phyloP scores from a whole-genome alignment of 495 filamentous ascomycete genomes.

The Cryomyces minteri region DNA sequence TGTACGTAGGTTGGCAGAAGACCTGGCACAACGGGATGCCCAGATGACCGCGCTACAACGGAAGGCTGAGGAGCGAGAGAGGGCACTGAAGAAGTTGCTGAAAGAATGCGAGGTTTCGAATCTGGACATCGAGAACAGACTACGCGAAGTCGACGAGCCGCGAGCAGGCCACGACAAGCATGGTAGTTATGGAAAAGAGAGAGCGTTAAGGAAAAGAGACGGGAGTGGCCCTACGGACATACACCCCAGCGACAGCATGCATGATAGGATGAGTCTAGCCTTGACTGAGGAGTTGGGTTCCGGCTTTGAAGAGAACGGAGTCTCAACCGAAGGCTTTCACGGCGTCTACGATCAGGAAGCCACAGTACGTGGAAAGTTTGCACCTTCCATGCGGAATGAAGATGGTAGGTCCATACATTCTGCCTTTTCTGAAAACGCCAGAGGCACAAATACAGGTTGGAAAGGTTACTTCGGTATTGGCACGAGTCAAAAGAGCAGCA shows the following conservation, averaged over 20 bases:
- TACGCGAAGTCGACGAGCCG: constrained; percentile 42
- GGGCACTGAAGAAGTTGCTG: constrained; percentile 72
- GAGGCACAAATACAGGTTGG: constrained; percentile 37
- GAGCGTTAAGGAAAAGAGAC: constrained; percentile 52
- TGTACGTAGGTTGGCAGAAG: constrained; percentile 70
- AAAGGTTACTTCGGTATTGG: constrained; percentile 62
- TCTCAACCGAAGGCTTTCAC: neutral
- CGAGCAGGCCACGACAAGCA: neutral
- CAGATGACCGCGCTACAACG: constrained; percentile 59
- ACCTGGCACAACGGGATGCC: constrained; percentile 69
- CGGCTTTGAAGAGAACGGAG: neutral
- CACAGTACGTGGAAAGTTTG: neutral
- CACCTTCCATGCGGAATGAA: neutral
- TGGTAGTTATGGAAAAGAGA: neutral
- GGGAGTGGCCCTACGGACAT: constrained; percentile 4
- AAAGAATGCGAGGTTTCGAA: constrained; percentile 77
- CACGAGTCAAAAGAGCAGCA: constrained; percentile 41
- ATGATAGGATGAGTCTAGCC: constrained; percentile 8
- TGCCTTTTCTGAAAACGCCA: constrained; percentile 2
- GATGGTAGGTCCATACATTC: constrained; percentile 6
- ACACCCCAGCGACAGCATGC: constrained; percentile 9
- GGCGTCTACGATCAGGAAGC: neutral
- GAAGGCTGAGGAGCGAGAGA: constrained; percentile 66
- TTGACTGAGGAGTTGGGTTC: constrained; percentile 4
- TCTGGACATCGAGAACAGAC: constrained; percentile 66